Evolutionary conservation across 345 rosid genomes (phyloP).

Genomic region (Eucalyptus regnans): DNA sequence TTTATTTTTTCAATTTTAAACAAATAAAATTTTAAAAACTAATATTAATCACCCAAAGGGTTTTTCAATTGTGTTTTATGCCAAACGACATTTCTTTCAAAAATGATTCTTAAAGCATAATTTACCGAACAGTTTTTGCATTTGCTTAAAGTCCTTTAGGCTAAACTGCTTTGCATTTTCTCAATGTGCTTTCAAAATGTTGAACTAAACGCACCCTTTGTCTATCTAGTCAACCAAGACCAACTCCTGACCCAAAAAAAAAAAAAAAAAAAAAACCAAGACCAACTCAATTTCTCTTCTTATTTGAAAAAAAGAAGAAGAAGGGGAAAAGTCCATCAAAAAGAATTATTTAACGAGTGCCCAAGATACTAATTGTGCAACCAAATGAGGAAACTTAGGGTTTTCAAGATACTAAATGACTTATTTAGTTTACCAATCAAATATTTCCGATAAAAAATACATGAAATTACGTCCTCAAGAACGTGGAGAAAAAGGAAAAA

Average conservation of each 20-base stretch:
- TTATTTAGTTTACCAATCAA: neutral
- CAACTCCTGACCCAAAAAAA: neutral
- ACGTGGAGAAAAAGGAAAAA: neutral
- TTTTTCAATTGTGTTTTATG: too few species aligned
- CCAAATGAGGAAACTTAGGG: neutral
- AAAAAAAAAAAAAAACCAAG: neutral
- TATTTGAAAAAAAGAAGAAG: neutral
- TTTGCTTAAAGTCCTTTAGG: too few species aligned
- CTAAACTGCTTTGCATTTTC: too few species aligned
- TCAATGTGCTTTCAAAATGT: too few species aligned
- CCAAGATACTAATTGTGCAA: neutral
- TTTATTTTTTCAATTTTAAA: too few species aligned
- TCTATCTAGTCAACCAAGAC: neutral
- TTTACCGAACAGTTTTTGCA: too few species aligned
- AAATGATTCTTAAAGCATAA: too few species aligned
- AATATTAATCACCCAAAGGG: too few species aligned
- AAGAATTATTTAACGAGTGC: neutral
- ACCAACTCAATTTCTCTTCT: neutral
- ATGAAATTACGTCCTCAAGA: neutral
- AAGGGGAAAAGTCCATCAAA: neutral
- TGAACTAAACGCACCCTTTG: neutral
- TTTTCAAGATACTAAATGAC: neutral
- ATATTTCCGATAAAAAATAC: neutral
- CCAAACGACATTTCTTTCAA: too few species aligned
- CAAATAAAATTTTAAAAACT: too few species aligned